A percentile compares a stretch with the other conserved stretches of the same genome.
Conservation (phyloP, 148 eudicot genomes). For the Rhododendron kiyosumense region DNA sequence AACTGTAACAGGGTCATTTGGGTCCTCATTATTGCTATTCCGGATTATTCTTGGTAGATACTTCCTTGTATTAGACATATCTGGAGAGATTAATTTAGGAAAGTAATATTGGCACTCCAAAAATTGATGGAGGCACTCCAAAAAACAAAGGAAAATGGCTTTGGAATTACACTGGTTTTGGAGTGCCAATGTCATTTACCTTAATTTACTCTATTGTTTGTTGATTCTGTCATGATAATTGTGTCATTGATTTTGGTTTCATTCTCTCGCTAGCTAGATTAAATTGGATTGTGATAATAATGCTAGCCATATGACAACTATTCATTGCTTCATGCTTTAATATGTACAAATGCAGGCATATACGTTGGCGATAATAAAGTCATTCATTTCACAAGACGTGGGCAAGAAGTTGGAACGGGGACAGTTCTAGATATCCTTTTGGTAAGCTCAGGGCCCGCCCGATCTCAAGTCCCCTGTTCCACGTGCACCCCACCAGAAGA, state of each 20-base stretch:
- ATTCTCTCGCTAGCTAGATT: background rate
- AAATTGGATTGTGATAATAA: background rate
- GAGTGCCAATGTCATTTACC: no score
- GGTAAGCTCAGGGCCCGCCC: constrained; percentile 61
- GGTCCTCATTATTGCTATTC: background rate
- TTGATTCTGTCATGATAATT: background rate
- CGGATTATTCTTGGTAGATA: background rate
- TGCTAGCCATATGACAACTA: background rate
- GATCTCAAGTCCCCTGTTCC: constrained; percentile 49
- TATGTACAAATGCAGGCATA: constrained; percentile 29
- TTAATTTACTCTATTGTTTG: background rate
- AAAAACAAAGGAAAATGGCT: no score
- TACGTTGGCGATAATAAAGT: constrained; percentile 67
- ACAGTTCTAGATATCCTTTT: constrained; percentile 58
- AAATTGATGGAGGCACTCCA: no score
- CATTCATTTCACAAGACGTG: constrained; percentile 77
- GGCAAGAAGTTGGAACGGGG: constrained; percentile 83
- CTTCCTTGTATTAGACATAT: background rate
- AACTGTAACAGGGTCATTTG: background rate
- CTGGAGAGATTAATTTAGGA: background rate
- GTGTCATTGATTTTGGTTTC: background rate
- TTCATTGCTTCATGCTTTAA: background rate
- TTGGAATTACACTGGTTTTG: no score
- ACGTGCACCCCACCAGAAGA: constrained; percentile 44
- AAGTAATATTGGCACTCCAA: no score